phyloP scores from a whole-genome alignment of 2,329 filamentous ascomycete species.

The Aspergillus quadricinctus region DNA sequence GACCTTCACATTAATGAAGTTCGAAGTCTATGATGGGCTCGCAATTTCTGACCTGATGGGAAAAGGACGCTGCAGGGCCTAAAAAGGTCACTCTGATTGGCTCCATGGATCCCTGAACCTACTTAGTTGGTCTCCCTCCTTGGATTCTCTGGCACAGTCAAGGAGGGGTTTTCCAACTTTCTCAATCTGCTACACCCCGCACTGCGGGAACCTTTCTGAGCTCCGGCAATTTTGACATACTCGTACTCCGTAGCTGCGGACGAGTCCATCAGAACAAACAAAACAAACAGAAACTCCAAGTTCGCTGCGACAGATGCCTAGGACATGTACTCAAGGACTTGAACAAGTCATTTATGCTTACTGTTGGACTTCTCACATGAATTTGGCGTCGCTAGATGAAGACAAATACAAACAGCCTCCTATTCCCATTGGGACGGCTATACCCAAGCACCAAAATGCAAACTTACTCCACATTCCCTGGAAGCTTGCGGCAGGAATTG shows the following conservation, averaged over 20 bases:
- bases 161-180: not conserved
- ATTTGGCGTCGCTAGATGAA: not conserved
- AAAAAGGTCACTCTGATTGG: slow-evolving; percentile 50
- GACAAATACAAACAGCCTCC: not conserved
- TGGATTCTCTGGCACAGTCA: not conserved
- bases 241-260: not conserved
- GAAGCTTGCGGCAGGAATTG: slow-evolving; percentile 42
- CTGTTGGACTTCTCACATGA: not conserved
- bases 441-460: slow-evolving; percentile 6
- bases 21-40: slow-evolving; percentile 10
- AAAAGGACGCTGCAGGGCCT: slow-evolving; percentile 63
- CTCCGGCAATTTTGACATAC: not conserved
- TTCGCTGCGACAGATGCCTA: not conserved
- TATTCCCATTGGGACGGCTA: slow-evolving; percentile 5
- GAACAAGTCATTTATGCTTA: not conserved
- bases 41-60: slow-evolving; percentile 56
- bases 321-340: slow-evolving; percentile 13
- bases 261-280: not conserved
- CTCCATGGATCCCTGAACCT: slow-evolving; percentile 13
- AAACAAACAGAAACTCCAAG: not conserved
- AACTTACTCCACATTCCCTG: slow-evolving; percentile 31
- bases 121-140: not conserved
- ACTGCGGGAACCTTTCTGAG: not conserved
- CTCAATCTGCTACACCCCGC: not conserved
- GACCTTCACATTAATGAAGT: slow-evolving; percentile 13